phyloP scores from a whole-genome alignment of 225 moss, liverwort and hornwort genomes.

The Marchantia paleacea region DNA sequence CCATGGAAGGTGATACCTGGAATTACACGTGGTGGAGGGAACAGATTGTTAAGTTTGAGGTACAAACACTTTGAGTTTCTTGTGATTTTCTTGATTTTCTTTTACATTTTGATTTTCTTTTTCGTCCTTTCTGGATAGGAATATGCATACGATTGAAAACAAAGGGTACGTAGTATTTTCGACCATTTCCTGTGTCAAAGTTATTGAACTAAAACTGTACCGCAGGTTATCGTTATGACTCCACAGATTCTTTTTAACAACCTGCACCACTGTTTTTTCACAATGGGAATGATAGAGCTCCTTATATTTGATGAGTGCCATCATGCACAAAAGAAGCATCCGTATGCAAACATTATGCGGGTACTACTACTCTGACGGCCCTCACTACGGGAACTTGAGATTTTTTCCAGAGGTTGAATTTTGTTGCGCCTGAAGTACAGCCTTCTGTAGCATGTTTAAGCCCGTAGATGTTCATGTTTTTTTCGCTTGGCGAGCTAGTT shows the following conservation, averaged over 20 bases:
- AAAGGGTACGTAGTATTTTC: neutral
- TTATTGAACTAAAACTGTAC: neutral
- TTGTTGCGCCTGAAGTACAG: too few species aligned
- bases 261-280: constrained; percentile 82
- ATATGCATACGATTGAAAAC: too few species aligned
- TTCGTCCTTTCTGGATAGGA: too few species aligned
- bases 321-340: constrained; percentile 77
- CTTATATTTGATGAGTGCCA: constrained; percentile 98
- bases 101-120: too few species aligned
- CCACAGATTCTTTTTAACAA: constrained; percentile 80
- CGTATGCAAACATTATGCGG: constrained; percentile 93
- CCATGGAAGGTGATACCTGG: constrained; percentile 64
- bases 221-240: constrained; percentile 96
- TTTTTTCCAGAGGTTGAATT: too few species aligned
- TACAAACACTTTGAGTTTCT: neutral
- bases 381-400: too few species aligned
- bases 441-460: too few species aligned
- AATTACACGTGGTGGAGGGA: constrained; percentile 61
- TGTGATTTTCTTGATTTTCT: too few species aligned
- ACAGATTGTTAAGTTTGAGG: constrained; percentile 71
- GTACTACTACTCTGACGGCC: constrained; percentile 27
- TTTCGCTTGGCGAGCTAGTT: too few species aligned
- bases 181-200: neutral
- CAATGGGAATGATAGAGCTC: constrained; percentile 80
- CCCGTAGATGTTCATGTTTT: too few species aligned